phyloP scores from a whole-genome alignment of 169 alveolate genomes.

The Plasmodium relictum region DNA sequence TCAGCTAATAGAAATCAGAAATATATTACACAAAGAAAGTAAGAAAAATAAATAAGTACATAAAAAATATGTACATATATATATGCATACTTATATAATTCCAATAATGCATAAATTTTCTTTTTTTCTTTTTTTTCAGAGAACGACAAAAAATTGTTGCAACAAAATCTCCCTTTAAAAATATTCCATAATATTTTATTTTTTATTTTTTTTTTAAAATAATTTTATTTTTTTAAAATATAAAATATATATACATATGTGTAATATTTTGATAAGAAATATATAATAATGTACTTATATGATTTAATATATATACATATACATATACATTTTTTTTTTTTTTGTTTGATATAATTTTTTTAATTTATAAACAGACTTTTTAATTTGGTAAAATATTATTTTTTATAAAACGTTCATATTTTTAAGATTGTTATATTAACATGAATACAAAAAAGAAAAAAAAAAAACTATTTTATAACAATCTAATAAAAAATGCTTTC shows the following conservation, averaged over 20 bases:
- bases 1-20: constrained; percentile 16
- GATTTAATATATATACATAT: too few species aligned
- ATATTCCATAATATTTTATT: constrained; percentile 4
- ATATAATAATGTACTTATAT: too few species aligned
- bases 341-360: neutral
- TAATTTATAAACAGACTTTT: too few species aligned
- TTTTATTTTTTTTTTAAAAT: constrained; percentile 5
- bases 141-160: constrained; percentile 72
- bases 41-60: neutral
- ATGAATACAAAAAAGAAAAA: neutral
- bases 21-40: constrained; percentile 56
- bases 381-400: too few species aligned
- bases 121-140: constrained; percentile 27
- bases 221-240: neutral
- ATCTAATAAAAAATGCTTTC: constrained; percentile 30
- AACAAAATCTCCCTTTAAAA: constrained; percentile 62
- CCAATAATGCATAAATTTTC: neutral
- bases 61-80: neutral
- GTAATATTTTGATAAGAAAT: neutral
- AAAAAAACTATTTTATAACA: neutral
- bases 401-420: neutral
- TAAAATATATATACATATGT: neutral
- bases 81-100: constrained; percentile 4
- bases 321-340: neutral
- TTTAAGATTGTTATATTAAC: constrained; percentile 1